A percentile compares a stretch with the other conserved stretches of the same genome.
phyloP scores from a whole-genome alignment of 305 asterid genomes.

The Fraxinus sp. region DNA sequence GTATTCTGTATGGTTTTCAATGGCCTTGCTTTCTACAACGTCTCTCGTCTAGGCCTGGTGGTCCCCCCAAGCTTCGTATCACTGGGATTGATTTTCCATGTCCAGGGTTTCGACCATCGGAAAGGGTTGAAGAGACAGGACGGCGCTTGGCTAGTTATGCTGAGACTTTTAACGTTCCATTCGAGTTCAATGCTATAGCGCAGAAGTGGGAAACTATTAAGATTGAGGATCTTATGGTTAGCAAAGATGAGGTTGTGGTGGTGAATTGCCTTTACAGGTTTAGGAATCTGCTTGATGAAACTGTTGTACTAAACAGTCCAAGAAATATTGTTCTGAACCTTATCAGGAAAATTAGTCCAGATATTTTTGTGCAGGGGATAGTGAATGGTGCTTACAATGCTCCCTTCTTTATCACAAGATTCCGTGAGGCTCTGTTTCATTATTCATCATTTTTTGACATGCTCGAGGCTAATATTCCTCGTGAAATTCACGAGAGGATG shows the following conservation, averaged over 20 bases:
- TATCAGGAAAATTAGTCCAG: constrained; percentile 61
- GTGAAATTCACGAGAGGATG: constrained; percentile 66
- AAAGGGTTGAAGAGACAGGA: constrained; percentile 84
- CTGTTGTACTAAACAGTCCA: constrained; percentile 74
- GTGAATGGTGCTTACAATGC: constrained; percentile 79
- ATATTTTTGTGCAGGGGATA: constrained; percentile 58
- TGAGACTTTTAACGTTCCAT: constrained; percentile 62
- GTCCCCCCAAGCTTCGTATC: constrained; percentile 75
- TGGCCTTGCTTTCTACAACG: constrained; percentile 83
- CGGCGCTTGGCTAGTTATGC: constrained; percentile 71
- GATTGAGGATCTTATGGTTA: constrained; percentile 62
- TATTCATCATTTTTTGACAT: constrained; percentile 73
- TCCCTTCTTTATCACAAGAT: constrained; percentile 77
- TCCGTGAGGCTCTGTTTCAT: constrained; percentile 81
- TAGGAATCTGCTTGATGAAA: constrained; percentile 75
- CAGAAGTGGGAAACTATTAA: constrained; percentile 86
- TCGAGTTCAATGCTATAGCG: constrained; percentile 74
- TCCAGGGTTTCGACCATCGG: constrained; percentile 83
- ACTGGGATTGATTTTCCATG: constrained; percentile 86
- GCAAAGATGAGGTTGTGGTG: constrained; percentile 57
- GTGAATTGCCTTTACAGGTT: constrained; percentile 61
- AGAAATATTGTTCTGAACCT: constrained; percentile 67
- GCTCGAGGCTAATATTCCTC: constrained; percentile 70
- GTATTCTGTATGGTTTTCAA: constrained; percentile 76
- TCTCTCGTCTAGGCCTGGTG: constrained; percentile 62